Conservation (phyloP, 179 eudicot species). For the Silene coronaria region DNA sequence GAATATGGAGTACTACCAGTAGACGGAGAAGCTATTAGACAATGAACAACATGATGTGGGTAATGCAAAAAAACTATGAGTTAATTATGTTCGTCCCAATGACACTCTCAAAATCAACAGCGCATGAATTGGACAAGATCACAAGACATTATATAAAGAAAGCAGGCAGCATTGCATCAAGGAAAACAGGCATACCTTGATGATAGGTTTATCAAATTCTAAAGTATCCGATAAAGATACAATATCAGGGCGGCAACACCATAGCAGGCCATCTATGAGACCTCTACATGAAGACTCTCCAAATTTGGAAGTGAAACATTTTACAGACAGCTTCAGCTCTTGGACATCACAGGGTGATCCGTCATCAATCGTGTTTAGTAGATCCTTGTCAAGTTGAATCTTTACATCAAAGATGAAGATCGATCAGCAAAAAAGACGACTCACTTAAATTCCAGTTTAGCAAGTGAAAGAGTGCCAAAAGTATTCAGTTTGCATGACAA, state of each 20-base stretch:
- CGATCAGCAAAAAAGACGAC: no score
- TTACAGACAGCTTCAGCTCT: constrained; percentile 6
- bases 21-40: no score
- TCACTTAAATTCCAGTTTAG: no score
- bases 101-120: neutral
- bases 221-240: neutral
- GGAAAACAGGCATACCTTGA: neutral
- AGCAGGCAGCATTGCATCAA: neutral
- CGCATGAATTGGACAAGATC: neutral
- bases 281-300: neutral
- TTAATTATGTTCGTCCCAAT: no score
- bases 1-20: no score
- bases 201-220: neutral
- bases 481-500: no score
- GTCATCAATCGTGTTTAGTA: neutral
- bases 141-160: no score
- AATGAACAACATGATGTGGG: no score
- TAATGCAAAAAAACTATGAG: no score
- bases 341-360: neutral
- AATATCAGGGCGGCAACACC: constrained; percentile 4
- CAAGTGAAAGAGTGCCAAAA: no score
- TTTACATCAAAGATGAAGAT: neutral
- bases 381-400: neutral
- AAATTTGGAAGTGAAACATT: no score
- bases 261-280: constrained; percentile 1